A percentile compares a stretch with the other conserved stretches of the same genome.
Evolutionary conservation across 257 asterid genomes (phyloP).

Genomic region (Cruciata laevipes): DNA sequence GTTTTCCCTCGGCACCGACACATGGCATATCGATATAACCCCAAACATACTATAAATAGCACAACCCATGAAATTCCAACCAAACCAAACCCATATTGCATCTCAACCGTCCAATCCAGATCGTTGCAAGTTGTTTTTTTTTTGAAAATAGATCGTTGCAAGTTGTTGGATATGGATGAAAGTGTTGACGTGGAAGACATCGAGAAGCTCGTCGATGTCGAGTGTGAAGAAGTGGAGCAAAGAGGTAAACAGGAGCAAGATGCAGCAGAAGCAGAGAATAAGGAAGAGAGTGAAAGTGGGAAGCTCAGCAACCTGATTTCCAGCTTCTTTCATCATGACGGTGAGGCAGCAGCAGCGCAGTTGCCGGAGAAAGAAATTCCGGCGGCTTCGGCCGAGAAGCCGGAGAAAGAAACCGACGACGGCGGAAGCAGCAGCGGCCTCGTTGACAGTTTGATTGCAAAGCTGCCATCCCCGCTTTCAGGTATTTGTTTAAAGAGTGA

Average conservation of each 20-base stretch:
- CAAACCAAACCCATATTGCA: neutral
- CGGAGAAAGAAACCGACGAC: neutral
- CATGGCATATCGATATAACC: neutral
- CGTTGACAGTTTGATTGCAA: neutral
- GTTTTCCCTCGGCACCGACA: neutral
- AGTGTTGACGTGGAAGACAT: neutral
- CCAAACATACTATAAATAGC: neutral
- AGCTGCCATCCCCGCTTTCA: neutral
- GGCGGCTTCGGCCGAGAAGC: neutral
- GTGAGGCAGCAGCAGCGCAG: neutral
- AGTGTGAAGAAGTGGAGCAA: neutral
- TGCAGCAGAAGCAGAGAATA: neutral
- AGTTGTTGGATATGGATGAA: neutral
- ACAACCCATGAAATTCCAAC: neutral
- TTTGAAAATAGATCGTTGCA: no score
- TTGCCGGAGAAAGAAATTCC: neutral
- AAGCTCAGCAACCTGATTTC: neutral
- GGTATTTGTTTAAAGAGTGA: neutral
- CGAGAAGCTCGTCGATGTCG: neutral
- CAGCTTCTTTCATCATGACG: neutral
- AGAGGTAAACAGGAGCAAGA: neutral
- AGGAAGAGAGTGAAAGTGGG: neutral
- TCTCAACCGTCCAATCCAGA: neutral
- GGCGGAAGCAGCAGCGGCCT: neutral
- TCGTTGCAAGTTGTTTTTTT: neutral